Evolutionary conservation across 441 rosid species (phyloP), one percentile per base, ranked within the genome.

Genomic region (Bocquillonia castaneifolia): DNA sequence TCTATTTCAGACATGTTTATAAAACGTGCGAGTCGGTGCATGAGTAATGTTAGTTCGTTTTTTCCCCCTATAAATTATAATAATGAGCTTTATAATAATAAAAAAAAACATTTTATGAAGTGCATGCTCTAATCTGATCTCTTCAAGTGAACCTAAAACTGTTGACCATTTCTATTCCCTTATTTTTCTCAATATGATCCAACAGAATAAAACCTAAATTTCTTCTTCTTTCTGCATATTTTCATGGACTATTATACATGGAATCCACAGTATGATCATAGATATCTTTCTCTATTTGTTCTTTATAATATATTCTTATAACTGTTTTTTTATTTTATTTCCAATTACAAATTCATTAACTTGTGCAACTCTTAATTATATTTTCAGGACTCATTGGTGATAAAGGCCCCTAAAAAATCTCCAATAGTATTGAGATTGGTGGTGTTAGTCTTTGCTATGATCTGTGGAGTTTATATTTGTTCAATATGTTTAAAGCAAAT

Each of bases 381-480:
- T 72, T 42, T 72, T 44, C 81, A 84, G 83, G 80, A 78, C 37
- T 54, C 80, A 22, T 59, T 75, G 69, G 55, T 72, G 28, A 52
- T 73, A 44, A 81, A 81, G 78, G 59, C 74, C 67, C 80, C 80
- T 3, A 83, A 80, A 82, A 85, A 74, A 69, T 81, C 81, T 68
- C 82, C 78, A 54, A 56, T 76, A 22, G 34, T 44, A 1, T 54
- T 63, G 47, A 75, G 85, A 72, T 63, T 74, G 58, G 64, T 74
- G 56, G 74, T 83, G 40, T 58, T 83, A 56, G 59, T 78, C 7
- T 80, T 81, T 72, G 78, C 71, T 28, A 68, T 80, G 83, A 70
- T 74, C 4, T 82, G 85, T 67, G 88, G 83, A 26, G 73, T 85
- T 45, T 83, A 75, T 71, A 71, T 85, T 23, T 79, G 76, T 72